phyloP scores from a whole-genome alignment of 2,329 filamentous ascomycete species.

The Byssoonygena ceratinophila region DNA sequence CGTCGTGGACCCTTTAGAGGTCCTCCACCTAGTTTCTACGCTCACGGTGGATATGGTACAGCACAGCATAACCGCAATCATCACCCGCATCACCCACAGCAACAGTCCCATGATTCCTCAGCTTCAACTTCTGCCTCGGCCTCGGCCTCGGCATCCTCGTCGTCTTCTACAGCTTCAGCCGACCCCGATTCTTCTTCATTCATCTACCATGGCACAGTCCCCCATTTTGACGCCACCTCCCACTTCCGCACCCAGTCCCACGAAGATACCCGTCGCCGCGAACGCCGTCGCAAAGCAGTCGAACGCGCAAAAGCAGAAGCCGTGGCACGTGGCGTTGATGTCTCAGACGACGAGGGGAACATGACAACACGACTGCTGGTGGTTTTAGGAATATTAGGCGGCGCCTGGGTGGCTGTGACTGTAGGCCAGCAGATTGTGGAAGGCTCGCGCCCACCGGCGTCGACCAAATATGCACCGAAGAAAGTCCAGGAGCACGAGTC shows the following conservation, averaged over 20 bases:
- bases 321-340: conserved; percentile 35
- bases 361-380: conserved; percentile 29
- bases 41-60: conserved; percentile 64
- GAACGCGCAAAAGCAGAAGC: conserved; percentile 24
- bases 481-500: background rate
- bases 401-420: conserved; percentile 12
- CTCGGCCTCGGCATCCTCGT: conserved; percentile 11
- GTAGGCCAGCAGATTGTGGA: background rate
- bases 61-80: conserved; percentile 6
- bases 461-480: background rate
- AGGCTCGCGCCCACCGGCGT: background rate
- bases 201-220: conserved; percentile 44
- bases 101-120: background rate
- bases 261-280: conserved; percentile 46
- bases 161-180: conserved; percentile 6
- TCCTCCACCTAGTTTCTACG: conserved; percentile 81
- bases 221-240: conserved; percentile 65
- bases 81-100: background rate
- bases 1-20: conserved; percentile 67
- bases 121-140: conserved; percentile 10
- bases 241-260: conserved; percentile 65
- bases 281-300: conserved; percentile 32
- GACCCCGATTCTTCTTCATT: conserved; percentile 30
- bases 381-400: conserved; percentile 31
- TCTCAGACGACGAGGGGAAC: conserved; percentile 35